Base-by-base conservation (phyloP, 306 rosid genomes). In the Pachyrhizus erosus region DNA sequence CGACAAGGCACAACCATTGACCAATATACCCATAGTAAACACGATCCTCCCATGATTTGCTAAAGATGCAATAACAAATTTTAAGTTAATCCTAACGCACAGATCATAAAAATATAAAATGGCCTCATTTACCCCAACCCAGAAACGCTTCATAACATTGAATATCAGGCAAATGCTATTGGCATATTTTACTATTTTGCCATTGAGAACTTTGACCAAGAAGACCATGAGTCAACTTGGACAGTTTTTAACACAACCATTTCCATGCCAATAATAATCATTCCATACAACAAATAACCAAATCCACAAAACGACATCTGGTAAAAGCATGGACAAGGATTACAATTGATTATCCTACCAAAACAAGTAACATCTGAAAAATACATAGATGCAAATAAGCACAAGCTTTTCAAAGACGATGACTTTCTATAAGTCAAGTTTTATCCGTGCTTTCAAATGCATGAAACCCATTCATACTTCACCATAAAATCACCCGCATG, bases 91-190 rank as follows among this genome's bases (percentile, higher is more conserved):
- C 43, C 70, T 20, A 66, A 68, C 9, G 37, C 68, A 45, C 27
- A 21, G 17, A 34, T 31, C 48, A 60, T 26, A 67, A 37, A 46
- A 67, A 21, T 23, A 60, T 45, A 66, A 39, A 84, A 8, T 12
- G 68, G 9, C 82, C 58, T 40, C 4, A 61, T 49, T 54, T 20
- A 62, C 34, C 46, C 23, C 78, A 77, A 54, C 7, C 23, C 7
- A 51, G 45, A 49, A 77, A 83, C n/a, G 10, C 48, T 67, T 60
- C 61, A 49, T 46, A 61, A 66, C 70, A 45, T 57, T 57, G 31
- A 34, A 45, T 23, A 48, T 49, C 5, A 0, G 5, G 13, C 24
- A 42, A 62, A 77, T 62, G 77, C 73, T 55, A 21, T 29, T 7
- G 9, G 29, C 42, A 14, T 55, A 67, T 66, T 67, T 29, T 5